Evolutionary conservation across 331 rosid genomes (phyloP).

Genomic region (Malus hybrid): DNA sequence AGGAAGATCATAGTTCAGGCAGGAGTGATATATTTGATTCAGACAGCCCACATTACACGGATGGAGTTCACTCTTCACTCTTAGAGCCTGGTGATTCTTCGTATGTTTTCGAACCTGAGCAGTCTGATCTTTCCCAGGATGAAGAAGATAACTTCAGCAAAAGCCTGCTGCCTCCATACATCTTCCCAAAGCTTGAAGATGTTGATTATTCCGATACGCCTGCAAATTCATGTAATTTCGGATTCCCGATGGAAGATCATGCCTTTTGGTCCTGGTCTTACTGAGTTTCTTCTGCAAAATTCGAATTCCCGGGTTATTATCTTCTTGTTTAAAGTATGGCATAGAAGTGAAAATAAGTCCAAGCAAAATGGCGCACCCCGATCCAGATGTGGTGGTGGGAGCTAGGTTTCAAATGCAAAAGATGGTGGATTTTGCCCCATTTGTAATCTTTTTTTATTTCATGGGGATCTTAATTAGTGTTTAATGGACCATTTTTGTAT

Average conservation of each 20-base stretch:
- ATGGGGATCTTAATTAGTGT: background rate
- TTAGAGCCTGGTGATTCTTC: conserved; percentile 55
- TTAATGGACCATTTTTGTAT: conserved; percentile 12
- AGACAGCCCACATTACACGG: conserved; percentile 59
- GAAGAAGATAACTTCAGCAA: conserved; percentile 67
- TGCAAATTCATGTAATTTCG: conserved; percentile 46
- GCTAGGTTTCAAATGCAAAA: conserved; percentile 2
- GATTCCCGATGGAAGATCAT: conserved; percentile 61
- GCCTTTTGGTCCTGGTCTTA: conserved; percentile 81
- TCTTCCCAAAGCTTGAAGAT: conserved; percentile 65
- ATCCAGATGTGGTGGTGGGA: conserved; percentile 10
- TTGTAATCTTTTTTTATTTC: conserved; percentile 12
- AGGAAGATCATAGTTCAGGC: conserved; percentile 59
- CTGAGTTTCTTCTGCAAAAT: conserved; percentile 6
- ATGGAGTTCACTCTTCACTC: conserved; percentile 47
- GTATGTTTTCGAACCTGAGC: conserved; percentile 55
- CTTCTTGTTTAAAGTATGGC: conserved; percentile 7
- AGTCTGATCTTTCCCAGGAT: conserved; percentile 75
- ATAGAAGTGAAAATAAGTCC: conserved; percentile 11
- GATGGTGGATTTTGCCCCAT: conserved; percentile 13
- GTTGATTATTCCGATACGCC: conserved; percentile 59
- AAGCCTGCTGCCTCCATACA: conserved; percentile 39
- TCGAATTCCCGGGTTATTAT: conserved; percentile 6
- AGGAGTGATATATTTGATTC: conserved; percentile 74
- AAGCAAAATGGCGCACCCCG: conserved; percentile 8